phyloP scores from a whole-genome alignment of 2,329 filamentous ascomycete species.

The Ceratocystis albifundus region DNA sequence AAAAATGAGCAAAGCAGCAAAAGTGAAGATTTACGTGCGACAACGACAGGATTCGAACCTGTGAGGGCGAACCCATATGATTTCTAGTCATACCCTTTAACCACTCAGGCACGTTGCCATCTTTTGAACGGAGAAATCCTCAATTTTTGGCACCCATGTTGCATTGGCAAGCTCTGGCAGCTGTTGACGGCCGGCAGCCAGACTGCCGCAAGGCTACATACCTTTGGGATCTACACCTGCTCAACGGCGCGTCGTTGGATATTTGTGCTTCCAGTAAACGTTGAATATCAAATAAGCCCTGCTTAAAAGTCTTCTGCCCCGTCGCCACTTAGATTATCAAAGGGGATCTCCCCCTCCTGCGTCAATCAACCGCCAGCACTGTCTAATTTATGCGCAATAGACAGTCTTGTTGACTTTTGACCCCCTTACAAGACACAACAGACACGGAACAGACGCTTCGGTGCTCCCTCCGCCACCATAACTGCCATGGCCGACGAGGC shows the following conservation, averaged over 20 bases:
- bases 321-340: not conserved
- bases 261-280: no score
- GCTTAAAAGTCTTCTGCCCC: not conserved
- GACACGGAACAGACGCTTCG: no score
- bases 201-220: not conserved
- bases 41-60: constrained; percentile 20
- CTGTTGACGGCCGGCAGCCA: not conserved
- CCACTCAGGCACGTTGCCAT: constrained; percentile 19
- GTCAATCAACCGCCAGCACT: no score
- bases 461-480: not conserved
- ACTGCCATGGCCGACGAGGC: not conserved
- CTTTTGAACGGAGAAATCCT: no score
- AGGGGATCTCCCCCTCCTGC: not conserved
- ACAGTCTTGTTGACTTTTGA: no score
- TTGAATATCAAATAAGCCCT: no score
- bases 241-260: no score
- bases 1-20: not conserved
- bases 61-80: constrained; percentile 18
- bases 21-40: no score
- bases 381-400: no score
- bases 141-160: no score
- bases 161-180: no score
- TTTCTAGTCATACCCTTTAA: constrained; percentile 21
- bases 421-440: not conserved
- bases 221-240: not conserved